Conservation (phyloP, 1,284 basidiomycete genomes). For the Vanrija pseudolonga region DNA sequence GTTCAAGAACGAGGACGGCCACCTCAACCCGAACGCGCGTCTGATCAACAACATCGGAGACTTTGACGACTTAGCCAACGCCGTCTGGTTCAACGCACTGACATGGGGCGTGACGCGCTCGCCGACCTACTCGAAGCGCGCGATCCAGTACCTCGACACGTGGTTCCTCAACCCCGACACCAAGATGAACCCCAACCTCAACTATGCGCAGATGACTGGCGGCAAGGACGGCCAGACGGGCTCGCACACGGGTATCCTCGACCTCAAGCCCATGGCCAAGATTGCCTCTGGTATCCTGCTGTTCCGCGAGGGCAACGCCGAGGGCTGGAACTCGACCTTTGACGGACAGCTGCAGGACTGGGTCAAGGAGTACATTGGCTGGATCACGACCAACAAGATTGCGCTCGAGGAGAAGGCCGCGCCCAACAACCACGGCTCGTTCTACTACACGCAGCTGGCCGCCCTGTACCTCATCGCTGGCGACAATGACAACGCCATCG, state of each 20-base stretch:
- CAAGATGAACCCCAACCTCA: constrained; percentile 64
- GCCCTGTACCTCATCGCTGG: constrained; percentile 31
- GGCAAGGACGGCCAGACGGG: constrained; percentile 51
- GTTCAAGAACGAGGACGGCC: constrained; percentile 52
- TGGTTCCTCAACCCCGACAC: constrained; percentile 59
- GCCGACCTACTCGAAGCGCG: constrained; percentile 21
- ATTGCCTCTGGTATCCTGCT: constrained; percentile 21
- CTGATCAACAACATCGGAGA: constrained; percentile 57
- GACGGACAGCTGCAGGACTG: constrained; percentile 19
- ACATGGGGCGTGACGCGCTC: constrained; percentile 56
- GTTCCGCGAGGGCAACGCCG: constrained; percentile 16
- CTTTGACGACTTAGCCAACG: constrained; percentile 58
- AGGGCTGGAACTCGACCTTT: constrained; percentile 17
- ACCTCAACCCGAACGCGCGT: constrained; percentile 63
- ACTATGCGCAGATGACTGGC: constrained; percentile 63
- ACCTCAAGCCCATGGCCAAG: constrained; percentile 26
- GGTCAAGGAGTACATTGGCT: constrained; percentile 19
- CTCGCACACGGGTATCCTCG: constrained; percentile 26
- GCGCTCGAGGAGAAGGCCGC: constrained; percentile 27
- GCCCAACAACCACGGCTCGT: constrained; percentile 40
- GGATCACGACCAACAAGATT: constrained; percentile 19
- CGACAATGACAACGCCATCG: constrained; percentile 22
- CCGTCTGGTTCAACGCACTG: constrained; percentile 61
- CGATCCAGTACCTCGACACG: constrained; percentile 16
- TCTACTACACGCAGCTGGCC: constrained; percentile 37